Evolutionary conservation across 257 asterid genomes (phyloP), one percentile per base, ranked within the genome.

Genomic region (Nicotiana obtusifolia): DNA sequence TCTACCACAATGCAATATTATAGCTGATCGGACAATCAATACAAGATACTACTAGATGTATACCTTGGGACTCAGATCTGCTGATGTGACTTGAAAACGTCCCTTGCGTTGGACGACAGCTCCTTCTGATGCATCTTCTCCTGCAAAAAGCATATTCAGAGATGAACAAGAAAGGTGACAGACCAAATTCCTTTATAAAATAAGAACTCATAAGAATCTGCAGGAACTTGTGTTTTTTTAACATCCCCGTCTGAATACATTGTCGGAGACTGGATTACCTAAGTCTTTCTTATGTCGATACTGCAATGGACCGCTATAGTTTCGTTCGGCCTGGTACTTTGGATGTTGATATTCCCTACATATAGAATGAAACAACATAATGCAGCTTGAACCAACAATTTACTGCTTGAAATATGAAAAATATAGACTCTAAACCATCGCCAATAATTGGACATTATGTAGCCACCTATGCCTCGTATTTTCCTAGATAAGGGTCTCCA

Each of bases 31-130:
- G n/a, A 20, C 20, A 35, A 77, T 31, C 19, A 77, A 26, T n/a
- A 19, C 76, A n/a, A 64, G n/a, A 64, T 26, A 62, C 44, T 22
- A 52, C 47, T 53, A 10, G 44, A 76, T 35, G 30, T 71, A 80
- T 87, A 96, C 95, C 95, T 89, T 91, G 81, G 90, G 85, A 91
- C 90, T 91, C 71, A 84, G 79, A 84, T 96, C 99, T 57, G 93
- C 97, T 54, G 98, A 88, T 71, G 97, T 96, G 87, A 96, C 98
- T 92, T 96, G 91, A 85, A 94, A 96, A 75, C 98, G 99, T 37
- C 99, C 99, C 93, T 90, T 89, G 84, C 93, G 94, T 92, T 93
- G 97, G 82, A 96, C 89, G 68, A 92, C 83, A 81, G 97, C 93
- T 53, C 92, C 91, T 86, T 96, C 99, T 6, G 94, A 88, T 77